These are phyloP conservation scores for Westerdykella ornata DNA, from an alignment of 2,329 filamentous ascomycete species.

Conservation along the genomic window DNA sequence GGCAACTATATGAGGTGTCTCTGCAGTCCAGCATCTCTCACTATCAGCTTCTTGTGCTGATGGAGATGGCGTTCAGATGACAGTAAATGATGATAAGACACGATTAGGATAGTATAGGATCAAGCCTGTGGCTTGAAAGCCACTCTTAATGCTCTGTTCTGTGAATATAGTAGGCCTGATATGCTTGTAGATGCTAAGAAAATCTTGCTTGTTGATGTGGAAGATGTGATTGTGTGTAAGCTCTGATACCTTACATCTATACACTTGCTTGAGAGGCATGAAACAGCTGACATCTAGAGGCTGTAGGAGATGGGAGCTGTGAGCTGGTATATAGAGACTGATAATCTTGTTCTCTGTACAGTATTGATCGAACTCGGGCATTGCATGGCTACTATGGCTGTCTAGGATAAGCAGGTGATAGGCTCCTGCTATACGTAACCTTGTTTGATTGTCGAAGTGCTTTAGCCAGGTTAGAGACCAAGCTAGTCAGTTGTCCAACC, in stretches of 20 bases:
- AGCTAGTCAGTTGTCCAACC: conserved; percentile 33
- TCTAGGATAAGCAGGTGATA: conserved; percentile 35
- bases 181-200: conserved; percentile 5
- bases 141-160: conserved; percentile 9
- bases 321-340: no score
- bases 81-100: conserved; percentile 11
- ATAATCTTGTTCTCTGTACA: no score
- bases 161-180: conserved; percentile 3
- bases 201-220: conserved; percentile 6
- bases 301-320: conserved; percentile 6
- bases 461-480: conserved; percentile 34
- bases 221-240: conserved; percentile 3
- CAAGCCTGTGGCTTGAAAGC: conserved; percentile 11
- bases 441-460: conserved; percentile 32
- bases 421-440: conserved; percentile 13
- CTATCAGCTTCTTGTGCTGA: conserved; percentile 3
- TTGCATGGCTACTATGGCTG: no score
- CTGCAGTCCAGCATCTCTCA: conserved; percentile 7
- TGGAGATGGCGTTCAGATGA: conserved; percentile 13
- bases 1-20: conserved; percentile 11
- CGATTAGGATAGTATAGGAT: conserved; percentile 10
- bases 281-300: conserved; percentile 8
- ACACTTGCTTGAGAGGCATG: conserved; percentile 8
- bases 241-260: conserved; percentile 4
- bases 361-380: no score